These are phyloP conservation scores for Hyphopichia burtonii DNA, from an alignment of 1,139 yeast genomes.

Conservation along the genomic window DNA sequence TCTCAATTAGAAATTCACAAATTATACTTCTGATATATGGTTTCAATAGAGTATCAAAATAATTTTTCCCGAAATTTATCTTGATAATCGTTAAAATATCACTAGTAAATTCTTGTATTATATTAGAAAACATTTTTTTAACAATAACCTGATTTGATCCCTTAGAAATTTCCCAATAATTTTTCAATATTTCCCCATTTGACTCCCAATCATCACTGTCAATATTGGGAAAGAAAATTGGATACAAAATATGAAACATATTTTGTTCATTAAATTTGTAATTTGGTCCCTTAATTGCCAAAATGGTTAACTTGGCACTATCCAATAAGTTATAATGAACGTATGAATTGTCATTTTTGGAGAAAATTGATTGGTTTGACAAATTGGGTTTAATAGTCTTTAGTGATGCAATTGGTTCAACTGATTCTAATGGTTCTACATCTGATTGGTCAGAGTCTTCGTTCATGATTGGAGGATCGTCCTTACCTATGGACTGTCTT, in stretches of 20 bases:
- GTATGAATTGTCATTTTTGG: conserved; percentile 27
- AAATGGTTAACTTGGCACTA: conserved; percentile 40
- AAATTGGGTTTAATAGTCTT: not conserved
- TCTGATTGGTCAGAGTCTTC: not conserved
- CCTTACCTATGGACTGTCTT: too few species aligned
- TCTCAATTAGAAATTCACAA: conserved; percentile 29
- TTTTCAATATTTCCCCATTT: conserved; percentile 18
- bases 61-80: conserved; percentile 18
- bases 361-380: conserved; percentile 12
- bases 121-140: not conserved
- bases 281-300: conserved; percentile 43
- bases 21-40: conserved; percentile 32
- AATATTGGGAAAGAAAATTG: conserved; percentile 45
- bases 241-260: conserved; percentile 47
- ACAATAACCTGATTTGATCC: not conserved
- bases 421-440: not conserved
- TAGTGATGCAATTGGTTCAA: not conserved
- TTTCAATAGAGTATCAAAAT: conserved; percentile 29
- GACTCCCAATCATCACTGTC: conserved; percentile 47
- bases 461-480: too few species aligned
- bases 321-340: conserved; percentile 37
- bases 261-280: conserved; percentile 42
- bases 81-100: conserved; percentile 25
- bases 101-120: conserved; percentile 12
- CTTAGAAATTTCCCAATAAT: conserved; percentile 10